A percentile compares a stretch with the other conserved stretches of the same genome.
Evolutionary conservation across 1,284 basidiomycete genomes (phyloP).

Genomic region (Crucibulum parvulum): DNA sequence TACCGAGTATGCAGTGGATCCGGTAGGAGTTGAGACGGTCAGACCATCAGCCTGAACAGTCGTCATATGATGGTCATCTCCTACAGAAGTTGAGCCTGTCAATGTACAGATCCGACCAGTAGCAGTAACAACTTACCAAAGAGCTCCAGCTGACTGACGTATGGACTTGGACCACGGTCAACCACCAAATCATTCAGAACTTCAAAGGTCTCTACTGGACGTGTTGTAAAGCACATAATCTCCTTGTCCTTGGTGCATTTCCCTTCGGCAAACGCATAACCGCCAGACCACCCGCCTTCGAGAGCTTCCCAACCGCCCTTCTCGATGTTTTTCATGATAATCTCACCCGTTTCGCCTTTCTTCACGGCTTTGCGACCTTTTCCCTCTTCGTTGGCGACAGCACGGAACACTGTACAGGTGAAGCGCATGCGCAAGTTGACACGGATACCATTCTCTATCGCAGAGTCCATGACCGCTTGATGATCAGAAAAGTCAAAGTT

Average conservation of each 20-base stretch:
- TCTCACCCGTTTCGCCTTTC: constrained; percentile 91
- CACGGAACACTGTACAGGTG: constrained; percentile 97
- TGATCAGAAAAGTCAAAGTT: constrained; percentile 97
- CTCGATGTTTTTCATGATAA: constrained; percentile 91
- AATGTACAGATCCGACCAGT: not conserved
- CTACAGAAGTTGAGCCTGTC: constrained; percentile 47
- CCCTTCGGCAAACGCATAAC: constrained; percentile 42
- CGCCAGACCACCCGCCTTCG: constrained; percentile 72
- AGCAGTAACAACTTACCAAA: constrained; percentile 75
- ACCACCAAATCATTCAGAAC: constrained; percentile 98
- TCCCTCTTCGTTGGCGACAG: constrained; percentile 75
- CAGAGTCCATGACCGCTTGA: constrained; percentile 87
- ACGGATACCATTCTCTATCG: constrained; percentile 92
- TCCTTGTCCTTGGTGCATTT: constrained; percentile 85
- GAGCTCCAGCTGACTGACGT: constrained; percentile 94
- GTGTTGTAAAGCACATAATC: constrained; percentile 97
- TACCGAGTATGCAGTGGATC: constrained; percentile 97
- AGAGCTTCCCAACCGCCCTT: constrained; percentile 94
- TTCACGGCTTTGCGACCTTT: constrained; percentile 86
- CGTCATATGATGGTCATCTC: constrained; percentile 99
- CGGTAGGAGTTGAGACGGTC: constrained; percentile 96
- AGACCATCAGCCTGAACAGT: constrained; percentile 99
- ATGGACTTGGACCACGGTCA: constrained; percentile 97
- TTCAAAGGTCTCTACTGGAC: constrained; percentile 97
- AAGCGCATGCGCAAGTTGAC: constrained; percentile 99